A percentile compares a stretch with the other conserved stretches of the same genome.
These are phyloP conservation scores for Fomitopsis pinicola DNA, from an alignment of 1,284 basidiomycete species.

Conservation along the genomic window DNA sequence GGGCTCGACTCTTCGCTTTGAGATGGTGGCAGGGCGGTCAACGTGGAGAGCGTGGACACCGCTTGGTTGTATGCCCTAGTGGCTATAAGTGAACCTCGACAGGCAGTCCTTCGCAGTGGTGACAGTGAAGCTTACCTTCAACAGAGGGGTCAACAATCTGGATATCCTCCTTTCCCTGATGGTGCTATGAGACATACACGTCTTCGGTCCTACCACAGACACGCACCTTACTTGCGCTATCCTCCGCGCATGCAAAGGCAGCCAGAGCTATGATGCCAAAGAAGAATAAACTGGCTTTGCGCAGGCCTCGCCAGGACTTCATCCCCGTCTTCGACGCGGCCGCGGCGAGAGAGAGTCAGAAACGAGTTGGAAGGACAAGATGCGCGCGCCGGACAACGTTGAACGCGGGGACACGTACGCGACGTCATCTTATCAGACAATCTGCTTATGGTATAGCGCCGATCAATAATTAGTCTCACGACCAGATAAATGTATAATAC, in stretches of 20 bases:
- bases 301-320: constrained; percentile 11
- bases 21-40: constrained; percentile 53
- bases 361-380: not conserved
- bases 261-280: constrained; percentile 26
- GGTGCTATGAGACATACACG: not conserved
- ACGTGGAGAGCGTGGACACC: constrained; percentile 52
- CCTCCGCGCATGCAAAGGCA: constrained; percentile 16
- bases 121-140: constrained; percentile 19
- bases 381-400: not conserved
- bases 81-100: constrained; percentile 37
- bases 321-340: constrained; percentile 5
- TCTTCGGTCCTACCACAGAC: not conserved
- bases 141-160: constrained; percentile 18
- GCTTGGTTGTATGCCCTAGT: constrained; percentile 70
- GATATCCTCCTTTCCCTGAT: constrained; percentile 5
- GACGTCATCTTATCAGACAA: constrained; percentile 3
- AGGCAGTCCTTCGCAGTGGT: not conserved
- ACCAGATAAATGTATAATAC: no score
- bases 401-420: not conserved
- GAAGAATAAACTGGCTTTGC: constrained; percentile 25
- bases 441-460: not conserved
- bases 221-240: not conserved
- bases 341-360: not conserved
- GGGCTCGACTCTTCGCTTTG: constrained; percentile 47
- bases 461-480: not conserved